Base-by-base conservation (phyloP, 495 filamentous ascomycete species). In the Podospora fimiseda region DNA sequence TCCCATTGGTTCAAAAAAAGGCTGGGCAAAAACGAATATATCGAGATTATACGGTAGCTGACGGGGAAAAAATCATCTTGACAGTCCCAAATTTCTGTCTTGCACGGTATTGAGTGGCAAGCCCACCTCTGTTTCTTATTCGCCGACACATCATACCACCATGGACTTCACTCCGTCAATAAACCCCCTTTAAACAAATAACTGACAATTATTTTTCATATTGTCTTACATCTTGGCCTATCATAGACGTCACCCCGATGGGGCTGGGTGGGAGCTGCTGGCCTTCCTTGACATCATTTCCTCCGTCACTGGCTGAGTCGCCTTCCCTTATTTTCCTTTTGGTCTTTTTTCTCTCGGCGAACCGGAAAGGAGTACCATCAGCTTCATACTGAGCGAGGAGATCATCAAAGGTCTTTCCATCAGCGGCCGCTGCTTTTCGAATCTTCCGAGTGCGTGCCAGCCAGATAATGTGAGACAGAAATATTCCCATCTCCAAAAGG, bases 401-500 rank as follows among this genome's bases (percentile, higher is more conserved):
- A 18, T 88, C 83, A 55, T 87, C 83, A 51, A 87, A 81, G 3
- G 74, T 81, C 60, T 76, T 80, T 0, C 79, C 80, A 9, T 73
- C 64, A 11, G 62, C 62, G 40, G 80, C 81, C 0, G 84, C 85
- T 39, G 74, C 74, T 43, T 74, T 70, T 2, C 83, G 77, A 20
- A 86, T 60, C 37, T 73, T 73, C 3, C 85, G 75, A 2, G 84
- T 85, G 8, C 84, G 79, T 56, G 82, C 67, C 2, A 83, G 74
- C 83, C 85, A 90, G 46, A 86, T 70, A 27, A 81, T 60, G 53
- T 89, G 85, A 22, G 84, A 87, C 14, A 70, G 16, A 55, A 88
- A 87, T 44, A 90, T 87, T 1, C 85, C 86, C 0, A 71, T 62
- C 62, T 91, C 86, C 19, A 90, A 73, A 9, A 83, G 30, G 23